Base-by-base conservation (phyloP, 2,329 filamentous ascomycete genomes). In the Diaporthe amygdali region DNA sequence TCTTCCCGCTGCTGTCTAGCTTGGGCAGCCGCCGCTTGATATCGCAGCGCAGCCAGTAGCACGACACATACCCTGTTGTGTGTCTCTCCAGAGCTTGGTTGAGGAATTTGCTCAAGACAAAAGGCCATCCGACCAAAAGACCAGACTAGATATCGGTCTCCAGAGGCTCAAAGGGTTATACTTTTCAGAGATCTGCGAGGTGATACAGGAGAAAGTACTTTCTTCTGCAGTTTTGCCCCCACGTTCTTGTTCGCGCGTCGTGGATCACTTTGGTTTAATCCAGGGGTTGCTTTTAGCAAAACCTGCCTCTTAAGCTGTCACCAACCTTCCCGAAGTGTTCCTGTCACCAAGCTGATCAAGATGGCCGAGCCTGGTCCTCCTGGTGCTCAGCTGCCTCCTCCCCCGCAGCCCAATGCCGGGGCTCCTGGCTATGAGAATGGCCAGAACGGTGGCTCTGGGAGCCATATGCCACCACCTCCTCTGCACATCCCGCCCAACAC, bases 401-500 rank as follows among this genome's bases (percentile, higher is more conserved):
- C 91, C 74, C 89, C 92, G 69, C 90, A 93, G 81, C 84, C 89
- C 73, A 89, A 92, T 77, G 86, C 90, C 76, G 92, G 91, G 79
- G 91, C 92, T 75, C 91, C 93, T 76, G 94, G 93, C 79, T 95
- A 93, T 83, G 72, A 73, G 59, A 91, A 90, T 79, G 88, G 89
- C 76, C 93, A 94, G 83, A 92, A 92, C 79, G 88, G 88, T 76
- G 92, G 94, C 84, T 84, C 86, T 74, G 91, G 88, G 91, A 74
- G 84, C 89, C 93, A 96, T 82, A 95, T 98, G 93, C 93, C 94
- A 71, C 95, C 96, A 70, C 95, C 95, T 73, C 93, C 95, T 76
- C 91, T 97, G 73, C 93, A 97, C 81, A 98, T 98, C 79, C 95
- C 96, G 34, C 94, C 96, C 84, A 98, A 98, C 86, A 98, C 91